Conservation (phyloP, 495 filamentous ascomycete species). For the Aspergillus funiculosus region DNA sequence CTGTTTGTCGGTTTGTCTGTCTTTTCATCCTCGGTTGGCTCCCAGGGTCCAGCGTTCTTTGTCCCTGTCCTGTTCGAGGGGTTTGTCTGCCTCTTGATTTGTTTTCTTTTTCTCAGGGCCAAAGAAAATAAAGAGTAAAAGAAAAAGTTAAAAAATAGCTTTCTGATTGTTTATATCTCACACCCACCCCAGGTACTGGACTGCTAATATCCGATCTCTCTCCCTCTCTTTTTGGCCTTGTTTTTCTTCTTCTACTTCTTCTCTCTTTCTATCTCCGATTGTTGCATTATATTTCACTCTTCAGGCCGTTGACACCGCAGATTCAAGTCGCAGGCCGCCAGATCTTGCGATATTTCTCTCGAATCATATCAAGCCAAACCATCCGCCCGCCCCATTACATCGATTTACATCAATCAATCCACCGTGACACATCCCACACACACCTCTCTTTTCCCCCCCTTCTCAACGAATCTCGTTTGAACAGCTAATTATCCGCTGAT, state of each 20-base stretch:
- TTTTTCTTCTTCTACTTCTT: conserved; percentile 2
- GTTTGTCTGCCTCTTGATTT: conserved; percentile 7
- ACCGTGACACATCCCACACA: too few species aligned
- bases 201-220: too few species aligned
- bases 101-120: conserved; percentile 1
- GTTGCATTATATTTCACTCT: neutral
- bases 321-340: conserved; percentile 22
- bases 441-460: too few species aligned
- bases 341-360: conserved; percentile 15
- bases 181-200: too few species aligned
- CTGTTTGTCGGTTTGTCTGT: neutral
- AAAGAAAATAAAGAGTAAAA: neutral
- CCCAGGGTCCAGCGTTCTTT: conserved; percentile 7
- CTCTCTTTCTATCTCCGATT: neutral
- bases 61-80: conserved; percentile 9
- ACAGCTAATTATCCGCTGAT: conserved; percentile 18
- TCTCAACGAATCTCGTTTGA: conserved; percentile 3
- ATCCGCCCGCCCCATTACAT: neutral
- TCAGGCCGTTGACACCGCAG: conserved; percentile 13
- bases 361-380: conserved; percentile 5
- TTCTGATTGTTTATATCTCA: neutral
- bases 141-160: neutral
- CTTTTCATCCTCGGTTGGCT: conserved; percentile 4
- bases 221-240: too few species aligned
- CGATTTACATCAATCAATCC: conserved; percentile 6